Conservation (phyloP, 768 basidiomycete species). For the Tulasnella sp. region DNA sequence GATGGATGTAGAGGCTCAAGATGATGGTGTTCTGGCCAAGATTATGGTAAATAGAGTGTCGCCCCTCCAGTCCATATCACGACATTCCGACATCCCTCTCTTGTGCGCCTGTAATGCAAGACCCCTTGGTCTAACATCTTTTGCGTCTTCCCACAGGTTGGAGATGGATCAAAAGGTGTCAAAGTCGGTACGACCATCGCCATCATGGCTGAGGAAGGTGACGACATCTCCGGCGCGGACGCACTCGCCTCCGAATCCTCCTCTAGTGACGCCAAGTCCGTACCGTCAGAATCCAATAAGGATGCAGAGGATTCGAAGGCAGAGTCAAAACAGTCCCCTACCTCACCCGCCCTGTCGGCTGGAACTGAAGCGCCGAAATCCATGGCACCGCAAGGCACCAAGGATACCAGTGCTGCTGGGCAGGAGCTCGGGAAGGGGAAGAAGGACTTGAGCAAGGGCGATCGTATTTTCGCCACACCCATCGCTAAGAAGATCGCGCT, state of each 20-base stretch:
- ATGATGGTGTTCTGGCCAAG: slow-evolving; percentile 93
- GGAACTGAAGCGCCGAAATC: slow-evolving; percentile 29
- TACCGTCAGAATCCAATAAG: no score
- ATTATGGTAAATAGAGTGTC: slow-evolving; percentile 60
- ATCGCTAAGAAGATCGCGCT: slow-evolving; percentile 95
- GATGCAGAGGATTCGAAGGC: slow-evolving; percentile 17
- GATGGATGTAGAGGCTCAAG: slow-evolving; percentile 98
- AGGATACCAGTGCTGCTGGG: slow-evolving; percentile 24
- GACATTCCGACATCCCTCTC: not conserved
- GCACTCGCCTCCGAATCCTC: slow-evolving; percentile 56
- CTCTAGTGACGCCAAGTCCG: slow-evolving; percentile 27
- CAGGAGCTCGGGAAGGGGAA: slow-evolving; percentile 27
- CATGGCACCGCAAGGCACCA: slow-evolving; percentile 22
- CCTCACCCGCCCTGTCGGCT: slow-evolving; percentile 21
- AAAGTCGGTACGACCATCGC: slow-evolving; percentile 83
- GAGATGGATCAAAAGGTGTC: slow-evolving; percentile 79
- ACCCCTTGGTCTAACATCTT: not conserved
- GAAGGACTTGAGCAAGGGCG: slow-evolving; percentile 49
- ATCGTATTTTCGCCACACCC: slow-evolving; percentile 89
- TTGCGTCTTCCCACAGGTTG: slow-evolving; percentile 37
- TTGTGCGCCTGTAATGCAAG: not conserved
- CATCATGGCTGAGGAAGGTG: slow-evolving; percentile 87
- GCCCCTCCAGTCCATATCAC: not conserved
- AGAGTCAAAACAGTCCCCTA: slow-evolving; percentile 19
- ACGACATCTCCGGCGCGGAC: slow-evolving; percentile 76